phyloP scores from a whole-genome alignment of 1,139 yeast genomes.

The Hansenula sp. region DNA sequence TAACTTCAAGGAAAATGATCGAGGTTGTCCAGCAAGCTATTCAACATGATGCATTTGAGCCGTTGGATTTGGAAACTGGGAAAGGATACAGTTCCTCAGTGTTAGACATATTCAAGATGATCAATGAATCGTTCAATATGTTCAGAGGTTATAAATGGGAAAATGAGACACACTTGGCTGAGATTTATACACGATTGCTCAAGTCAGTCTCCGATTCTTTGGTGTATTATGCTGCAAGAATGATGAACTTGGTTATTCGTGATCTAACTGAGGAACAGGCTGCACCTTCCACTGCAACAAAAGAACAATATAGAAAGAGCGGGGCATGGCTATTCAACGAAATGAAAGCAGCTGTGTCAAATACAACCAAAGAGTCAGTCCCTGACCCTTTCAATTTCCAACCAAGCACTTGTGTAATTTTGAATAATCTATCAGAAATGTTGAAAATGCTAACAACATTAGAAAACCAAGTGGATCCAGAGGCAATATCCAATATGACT shows the following conservation, averaged over 20 bases:
- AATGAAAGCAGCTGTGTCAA: conserved; percentile 40
- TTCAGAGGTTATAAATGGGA: conserved; percentile 60
- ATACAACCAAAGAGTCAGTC: conserved; percentile 31
- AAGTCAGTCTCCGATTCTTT: conserved; percentile 62
- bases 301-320: conserved; percentile 22
- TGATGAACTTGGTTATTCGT: conserved; percentile 42
- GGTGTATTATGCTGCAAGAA: conserved; percentile 44
- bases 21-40: conserved; percentile 54
- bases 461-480: conserved; percentile 64
- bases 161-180: conserved; percentile 57
- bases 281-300: conserved; percentile 17
- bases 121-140: conserved; percentile 53
- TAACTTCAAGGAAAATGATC: conserved; percentile 45
- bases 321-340: conserved; percentile 43
- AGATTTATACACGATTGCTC: conserved; percentile 52
- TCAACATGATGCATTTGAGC: conserved; percentile 51
- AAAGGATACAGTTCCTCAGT: conserved; percentile 52
- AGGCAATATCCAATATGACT: conserved; percentile 43
- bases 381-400: conserved; percentile 61
- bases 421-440: conserved; percentile 68
- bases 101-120: conserved; percentile 60
- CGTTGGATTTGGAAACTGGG: conserved; percentile 41
- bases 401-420: conserved; percentile 65
- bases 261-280: conserved; percentile 43
- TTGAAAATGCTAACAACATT: conserved; percentile 52